Percentiles rank a stretch among this genome's conserved stretches.
These are phyloP conservation scores for Paxillus rubicundulus DNA, from an alignment of 768 basidiomycete species.

Conservation along the genomic window DNA sequence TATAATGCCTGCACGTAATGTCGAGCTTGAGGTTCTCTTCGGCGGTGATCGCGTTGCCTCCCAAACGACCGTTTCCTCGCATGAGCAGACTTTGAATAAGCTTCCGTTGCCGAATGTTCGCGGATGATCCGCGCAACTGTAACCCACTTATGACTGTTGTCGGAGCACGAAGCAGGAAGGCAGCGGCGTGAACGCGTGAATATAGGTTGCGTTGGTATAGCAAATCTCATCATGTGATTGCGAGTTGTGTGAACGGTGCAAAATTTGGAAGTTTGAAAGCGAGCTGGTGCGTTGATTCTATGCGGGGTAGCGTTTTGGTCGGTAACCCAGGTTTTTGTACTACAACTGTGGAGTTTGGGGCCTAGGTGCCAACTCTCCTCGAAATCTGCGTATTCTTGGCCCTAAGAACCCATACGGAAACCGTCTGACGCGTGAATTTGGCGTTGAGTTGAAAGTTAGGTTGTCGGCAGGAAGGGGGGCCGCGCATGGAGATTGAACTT, in stretches of 20 bases:
- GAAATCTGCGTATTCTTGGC: no score
- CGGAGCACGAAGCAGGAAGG: conserved; percentile 1
- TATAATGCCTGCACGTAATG: conserved; percentile 8
- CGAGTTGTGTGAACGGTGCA: neutral
- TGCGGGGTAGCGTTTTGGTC: no score
- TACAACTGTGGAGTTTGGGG: no score
- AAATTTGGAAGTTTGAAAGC: neutral
- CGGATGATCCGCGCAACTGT: conserved; percentile 24
- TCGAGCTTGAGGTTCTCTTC: conserved; percentile 7
- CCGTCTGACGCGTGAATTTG: no score
- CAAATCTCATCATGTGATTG: neutral
- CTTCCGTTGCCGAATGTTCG: conserved; percentile 15
- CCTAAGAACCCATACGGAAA: no score
- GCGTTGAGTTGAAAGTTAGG: no score
- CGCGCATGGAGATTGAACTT: no score
- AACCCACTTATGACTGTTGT: conserved; percentile 11
- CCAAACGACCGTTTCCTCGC: conserved; percentile 2
- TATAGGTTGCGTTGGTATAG: neutral
- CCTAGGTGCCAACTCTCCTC: no score
- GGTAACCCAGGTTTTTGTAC: no score
- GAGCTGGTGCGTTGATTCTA: no score
- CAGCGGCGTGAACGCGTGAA: neutral
- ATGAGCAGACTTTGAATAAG: conserved; percentile 10
- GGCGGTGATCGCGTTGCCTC: neutral
- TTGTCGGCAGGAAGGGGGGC: no score